These are phyloP conservation scores for Prunus armeniaca DNA, from an alignment of 306 rosid genomes.

Conservation along the genomic window DNA sequence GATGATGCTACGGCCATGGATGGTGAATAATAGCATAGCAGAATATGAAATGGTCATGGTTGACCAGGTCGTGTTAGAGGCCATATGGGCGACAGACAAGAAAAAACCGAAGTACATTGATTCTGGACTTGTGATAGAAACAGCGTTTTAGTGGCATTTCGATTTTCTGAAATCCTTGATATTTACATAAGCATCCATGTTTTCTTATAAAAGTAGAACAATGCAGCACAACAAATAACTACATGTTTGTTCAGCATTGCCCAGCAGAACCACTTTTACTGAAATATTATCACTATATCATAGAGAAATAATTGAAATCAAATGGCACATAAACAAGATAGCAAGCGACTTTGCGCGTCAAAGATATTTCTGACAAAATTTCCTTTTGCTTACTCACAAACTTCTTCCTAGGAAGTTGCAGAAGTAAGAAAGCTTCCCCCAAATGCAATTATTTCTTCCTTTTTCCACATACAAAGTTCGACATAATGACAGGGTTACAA, in stretches of 20 bases:
- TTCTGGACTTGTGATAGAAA: not conserved
- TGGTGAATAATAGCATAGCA: not conserved
- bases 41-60: slow-evolving; percentile 4
- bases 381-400: not conserved
- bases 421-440: not conserved
- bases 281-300: not conserved
- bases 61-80: slow-evolving; percentile 14
- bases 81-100: slow-evolving; percentile 5
- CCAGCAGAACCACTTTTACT: not conserved
- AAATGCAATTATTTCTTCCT: slow-evolving; percentile 17
- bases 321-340: not conserved
- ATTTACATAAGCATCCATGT: not conserved
- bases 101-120: not conserved
- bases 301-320: not conserved
- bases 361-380: not conserved
- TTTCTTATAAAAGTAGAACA: not conserved
- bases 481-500: slow-evolving; percentile 5
- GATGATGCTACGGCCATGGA: not conserved
- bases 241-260: not conserved
- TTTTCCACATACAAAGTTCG: slow-evolving; percentile 6
- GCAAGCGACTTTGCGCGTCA: not conserved
- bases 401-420: not conserved
- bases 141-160: no score
- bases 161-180: not conserved
- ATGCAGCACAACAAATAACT: not conserved